phyloP scores from a whole-genome alignment of 73 alveolate species.

The Paramecium sonneborni region DNA sequence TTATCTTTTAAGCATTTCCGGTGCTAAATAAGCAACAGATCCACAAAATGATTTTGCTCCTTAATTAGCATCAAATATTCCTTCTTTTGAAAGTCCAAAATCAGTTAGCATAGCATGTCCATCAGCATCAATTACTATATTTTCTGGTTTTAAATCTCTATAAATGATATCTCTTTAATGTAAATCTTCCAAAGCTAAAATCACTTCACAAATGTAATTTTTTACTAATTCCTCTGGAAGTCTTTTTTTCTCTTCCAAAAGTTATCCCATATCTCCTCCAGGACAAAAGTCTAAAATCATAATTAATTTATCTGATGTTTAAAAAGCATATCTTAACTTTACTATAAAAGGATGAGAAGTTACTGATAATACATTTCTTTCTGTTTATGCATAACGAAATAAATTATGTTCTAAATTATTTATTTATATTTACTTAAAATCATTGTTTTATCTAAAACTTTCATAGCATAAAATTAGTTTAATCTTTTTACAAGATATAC shows the following conservation, averaged over 20 bases:
- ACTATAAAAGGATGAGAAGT: constrained; percentile 89
- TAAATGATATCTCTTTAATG: constrained; percentile 87
- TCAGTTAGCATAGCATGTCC: constrained; percentile 96
- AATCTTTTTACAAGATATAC: constrained; percentile 80
- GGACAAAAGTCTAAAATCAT: constrained; percentile 90
- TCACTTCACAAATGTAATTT: constrained; percentile 85
- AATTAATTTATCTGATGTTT: constrained; percentile 86
- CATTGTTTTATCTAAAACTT: constrained; percentile 61
- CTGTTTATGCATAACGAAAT: constrained; percentile 91
- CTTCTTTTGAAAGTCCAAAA: constrained; percentile 95
- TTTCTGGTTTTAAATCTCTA: constrained; percentile 88
- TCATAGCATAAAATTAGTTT: constrained; percentile 71
- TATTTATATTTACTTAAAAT: constrained; percentile 27
- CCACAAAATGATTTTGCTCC: constrained; percentile 94
- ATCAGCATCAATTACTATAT: constrained; percentile 86
- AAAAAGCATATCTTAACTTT: constrained; percentile 86
- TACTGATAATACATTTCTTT: constrained; percentile 88
- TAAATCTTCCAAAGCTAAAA: constrained; percentile 89
- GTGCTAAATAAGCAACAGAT: constrained; percentile 93
- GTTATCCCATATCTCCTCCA: constrained; percentile 93
- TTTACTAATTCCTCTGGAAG: constrained; percentile 90
- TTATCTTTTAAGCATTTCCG: constrained; percentile 92
- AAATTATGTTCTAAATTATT: constrained; percentile 77
- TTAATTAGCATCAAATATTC: constrained; percentile 78
- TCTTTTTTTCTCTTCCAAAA: constrained; percentile 80